These are phyloP conservation scores for Senna tora DNA, from an alignment of 306 rosid genomes.

Conservation along the genomic window DNA sequence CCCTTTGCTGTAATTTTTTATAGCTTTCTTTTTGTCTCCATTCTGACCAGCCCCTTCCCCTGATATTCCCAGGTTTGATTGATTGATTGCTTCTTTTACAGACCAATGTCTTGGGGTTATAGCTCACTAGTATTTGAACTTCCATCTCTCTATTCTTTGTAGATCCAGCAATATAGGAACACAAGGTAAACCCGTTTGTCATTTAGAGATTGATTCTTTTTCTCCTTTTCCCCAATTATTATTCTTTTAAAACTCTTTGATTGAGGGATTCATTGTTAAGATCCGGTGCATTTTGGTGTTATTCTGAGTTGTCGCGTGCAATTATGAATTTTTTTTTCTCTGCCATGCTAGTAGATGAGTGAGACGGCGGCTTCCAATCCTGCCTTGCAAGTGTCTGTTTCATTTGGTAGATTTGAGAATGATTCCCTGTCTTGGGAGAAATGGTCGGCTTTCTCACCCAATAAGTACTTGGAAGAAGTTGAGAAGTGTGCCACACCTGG, in stretches of 20 bases:
- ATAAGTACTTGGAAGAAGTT: conserved; percentile 87
- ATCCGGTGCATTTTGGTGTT: conserved; percentile 20
- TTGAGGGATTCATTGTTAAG: conserved; percentile 25
- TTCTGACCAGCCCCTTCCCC: conserved; percentile 30
- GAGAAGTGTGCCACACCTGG: conserved; percentile 89
- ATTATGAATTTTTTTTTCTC: conserved; percentile 33
- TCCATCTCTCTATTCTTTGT: conserved; percentile 54
- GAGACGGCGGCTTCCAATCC: conserved; percentile 56
- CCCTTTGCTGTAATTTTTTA: conserved; percentile 25
- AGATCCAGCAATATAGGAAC: conserved; percentile 46
- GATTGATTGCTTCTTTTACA: conserved; percentile 36
- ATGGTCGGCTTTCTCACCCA: conserved; percentile 85
- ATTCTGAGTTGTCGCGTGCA: conserved; percentile 38
- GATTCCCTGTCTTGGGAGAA: conserved; percentile 86
- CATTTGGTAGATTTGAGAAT: conserved; percentile 80
- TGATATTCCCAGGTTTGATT: conserved; percentile 46
- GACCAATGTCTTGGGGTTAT: conserved; percentile 20
- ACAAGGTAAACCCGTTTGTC: conserved; percentile 55
- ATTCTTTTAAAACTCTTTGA: conserved; percentile 24
- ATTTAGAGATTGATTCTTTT: conserved; percentile 21
- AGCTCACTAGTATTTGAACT: conserved; percentile 29
- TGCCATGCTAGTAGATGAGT: conserved; percentile 56
- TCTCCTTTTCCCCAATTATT: neutral
- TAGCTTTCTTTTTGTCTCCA: conserved; percentile 52
- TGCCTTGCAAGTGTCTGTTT: conserved; percentile 69